Evolutionary conservation across 768 basidiomycete species (phyloP).

Genomic region (Calvatia gigantea): DNA sequence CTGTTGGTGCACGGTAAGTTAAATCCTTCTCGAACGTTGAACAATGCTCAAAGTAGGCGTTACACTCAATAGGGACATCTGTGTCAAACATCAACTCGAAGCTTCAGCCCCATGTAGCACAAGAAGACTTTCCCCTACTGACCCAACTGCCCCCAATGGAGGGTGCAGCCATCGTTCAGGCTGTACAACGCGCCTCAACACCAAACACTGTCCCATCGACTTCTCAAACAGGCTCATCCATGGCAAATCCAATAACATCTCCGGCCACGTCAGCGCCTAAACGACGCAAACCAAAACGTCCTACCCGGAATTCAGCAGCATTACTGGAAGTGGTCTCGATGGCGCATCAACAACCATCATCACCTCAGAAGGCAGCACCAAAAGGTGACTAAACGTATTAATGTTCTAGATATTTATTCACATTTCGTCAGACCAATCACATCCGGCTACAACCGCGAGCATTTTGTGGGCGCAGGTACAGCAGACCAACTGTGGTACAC

Average conservation of each 20-base stretch:
- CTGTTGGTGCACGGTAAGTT: constrained; percentile 65
- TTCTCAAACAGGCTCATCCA: constrained; percentile 65
- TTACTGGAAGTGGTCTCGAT: constrained; percentile 59
- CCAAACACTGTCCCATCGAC: constrained; percentile 41
- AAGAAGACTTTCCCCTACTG: constrained; percentile 53
- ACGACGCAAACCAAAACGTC: constrained; percentile 66
- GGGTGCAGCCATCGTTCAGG: constrained; percentile 90
- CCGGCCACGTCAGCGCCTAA: constrained; percentile 67
- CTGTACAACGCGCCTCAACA: constrained; percentile 29
- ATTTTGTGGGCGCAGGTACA: not conserved
- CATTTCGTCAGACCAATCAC: constrained; percentile 27
- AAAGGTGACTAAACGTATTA: constrained; percentile 42
- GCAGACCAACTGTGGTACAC: constrained; percentile 14
- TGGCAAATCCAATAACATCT: constrained; percentile 79
- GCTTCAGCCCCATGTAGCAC: constrained; percentile 71
- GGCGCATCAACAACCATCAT: constrained; percentile 51
- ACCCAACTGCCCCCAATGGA: constrained; percentile 76
- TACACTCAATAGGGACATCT: constrained; percentile 51
- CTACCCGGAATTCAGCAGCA: constrained; percentile 68
- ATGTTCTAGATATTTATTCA: constrained; percentile 12
- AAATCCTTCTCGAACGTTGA: constrained; percentile 1
- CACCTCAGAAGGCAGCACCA: constrained; percentile 45
- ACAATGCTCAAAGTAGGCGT: constrained; percentile 16
- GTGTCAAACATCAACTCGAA: constrained; percentile 77
- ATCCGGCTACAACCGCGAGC: not conserved